Evolutionary conservation across 768 basidiomycete genomes (phyloP).

Genomic region (Mycena floridula): DNA sequence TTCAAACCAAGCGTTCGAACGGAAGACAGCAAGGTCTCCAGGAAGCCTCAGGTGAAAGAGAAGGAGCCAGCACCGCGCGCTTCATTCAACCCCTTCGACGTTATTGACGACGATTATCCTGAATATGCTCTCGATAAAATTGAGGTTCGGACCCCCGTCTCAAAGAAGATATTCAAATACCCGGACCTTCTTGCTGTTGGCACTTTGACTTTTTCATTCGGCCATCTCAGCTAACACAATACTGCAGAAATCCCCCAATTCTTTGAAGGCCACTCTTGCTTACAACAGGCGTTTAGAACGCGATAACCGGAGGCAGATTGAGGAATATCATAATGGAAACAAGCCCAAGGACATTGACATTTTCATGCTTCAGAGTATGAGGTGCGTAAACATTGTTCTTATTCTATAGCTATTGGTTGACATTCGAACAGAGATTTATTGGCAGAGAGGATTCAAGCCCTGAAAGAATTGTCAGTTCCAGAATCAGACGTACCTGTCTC

Average conservation of each 20-base stretch:
- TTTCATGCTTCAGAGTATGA: constrained; percentile 30
- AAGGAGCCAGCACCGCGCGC: neutral
- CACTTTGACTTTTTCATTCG: neutral
- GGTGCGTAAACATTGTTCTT: constrained; percentile 21
- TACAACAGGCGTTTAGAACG: constrained; percentile 25
- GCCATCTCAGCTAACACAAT: neutral
- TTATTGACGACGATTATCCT: constrained; percentile 5
- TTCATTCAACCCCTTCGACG: constrained; percentile 3
- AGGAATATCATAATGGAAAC: constrained; percentile 15
- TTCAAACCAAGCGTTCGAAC: neutral
- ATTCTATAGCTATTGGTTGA: neutral
- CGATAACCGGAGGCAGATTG: constrained; percentile 19
- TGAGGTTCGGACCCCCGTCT: neutral
- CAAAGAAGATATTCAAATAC: constrained; percentile 6
- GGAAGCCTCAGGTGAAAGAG: neutral
- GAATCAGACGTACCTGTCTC: neutral
- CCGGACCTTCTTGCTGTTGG: constrained; percentile 23
- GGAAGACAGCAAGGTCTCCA: neutral
- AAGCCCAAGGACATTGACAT: constrained; percentile 29
- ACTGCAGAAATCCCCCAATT: constrained; percentile 24
- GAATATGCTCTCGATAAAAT: neutral
- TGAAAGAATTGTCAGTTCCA: constrained; percentile 19
- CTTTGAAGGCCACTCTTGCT: constrained; percentile 20
- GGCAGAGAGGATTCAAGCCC: constrained; percentile 29
- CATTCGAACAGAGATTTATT: constrained; percentile 23